A percentile compares a stretch with the other conserved stretches of the same genome.
These are phyloP conservation scores for Abrus precatorius DNA, from an alignment of 306 rosid species.

Conservation along the genomic window DNA sequence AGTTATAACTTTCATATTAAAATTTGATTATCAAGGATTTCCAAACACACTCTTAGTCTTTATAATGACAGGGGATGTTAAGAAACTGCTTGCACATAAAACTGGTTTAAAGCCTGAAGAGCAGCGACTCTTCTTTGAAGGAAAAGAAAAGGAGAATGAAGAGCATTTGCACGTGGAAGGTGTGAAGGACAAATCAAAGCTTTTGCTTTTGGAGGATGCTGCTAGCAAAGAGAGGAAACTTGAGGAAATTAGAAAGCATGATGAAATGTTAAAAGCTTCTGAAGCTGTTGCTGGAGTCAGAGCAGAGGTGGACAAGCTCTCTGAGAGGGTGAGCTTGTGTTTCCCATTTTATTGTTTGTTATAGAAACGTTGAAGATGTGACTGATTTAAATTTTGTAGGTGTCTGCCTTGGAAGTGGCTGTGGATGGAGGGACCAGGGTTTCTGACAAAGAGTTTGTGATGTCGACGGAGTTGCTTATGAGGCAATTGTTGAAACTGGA, in stretches of 20 bases:
- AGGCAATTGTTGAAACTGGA: slow-evolving; percentile 86
- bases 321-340: slow-evolving; percentile 68
- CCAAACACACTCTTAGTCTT: neutral
- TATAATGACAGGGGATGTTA: slow-evolving; percentile 71
- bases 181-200: slow-evolving; percentile 78
- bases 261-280: slow-evolving; percentile 63
- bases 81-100: slow-evolving; percentile 65
- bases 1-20: too few species aligned
- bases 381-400: slow-evolving; percentile 56
- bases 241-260: slow-evolving; percentile 61
- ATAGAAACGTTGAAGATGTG: slow-evolving; percentile 30
- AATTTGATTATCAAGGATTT: too few species aligned
- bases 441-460: slow-evolving; percentile 74
- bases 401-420: slow-evolving; percentile 77
- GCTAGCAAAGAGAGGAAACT: slow-evolving; percentile 64
- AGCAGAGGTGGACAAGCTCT: slow-evolving; percentile 79
- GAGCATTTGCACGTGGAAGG: slow-evolving; percentile 77
- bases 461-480: slow-evolving; percentile 84
- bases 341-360: neutral
- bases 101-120: slow-evolving; percentile 72
- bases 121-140: slow-evolving; percentile 78
- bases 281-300: slow-evolving; percentile 71
- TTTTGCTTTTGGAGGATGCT: slow-evolving; percentile 72
- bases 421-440: slow-evolving; percentile 76
- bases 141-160: slow-evolving; percentile 75